These are phyloP conservation scores for Leccinellum rugosiceps DNA, from an alignment of 768 basidiomycete species.

Conservation along the genomic window DNA sequence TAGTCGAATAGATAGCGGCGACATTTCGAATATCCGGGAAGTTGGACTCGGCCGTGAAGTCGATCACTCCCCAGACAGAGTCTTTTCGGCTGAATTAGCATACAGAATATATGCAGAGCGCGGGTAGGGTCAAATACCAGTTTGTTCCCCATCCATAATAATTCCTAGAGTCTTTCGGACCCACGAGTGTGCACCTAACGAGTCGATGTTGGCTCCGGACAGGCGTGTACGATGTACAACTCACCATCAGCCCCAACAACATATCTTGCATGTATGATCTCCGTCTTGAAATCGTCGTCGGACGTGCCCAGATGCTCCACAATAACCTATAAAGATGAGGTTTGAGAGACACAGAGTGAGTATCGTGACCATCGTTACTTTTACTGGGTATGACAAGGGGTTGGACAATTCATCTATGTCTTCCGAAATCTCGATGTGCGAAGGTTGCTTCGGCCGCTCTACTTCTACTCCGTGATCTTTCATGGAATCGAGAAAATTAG, in stretches of 20 bases:
- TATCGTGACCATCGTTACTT: neutral
- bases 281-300: conserved; percentile 32
- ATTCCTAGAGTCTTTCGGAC: neutral
- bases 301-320: neutral
- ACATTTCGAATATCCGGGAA: neutral
- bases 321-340: neutral
- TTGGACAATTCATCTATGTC: neutral
- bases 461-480: neutral
- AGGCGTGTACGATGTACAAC: neutral
- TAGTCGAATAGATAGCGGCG: neutral
- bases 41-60: neutral
- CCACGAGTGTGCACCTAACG: neutral
- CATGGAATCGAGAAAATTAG: neutral
- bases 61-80: neutral
- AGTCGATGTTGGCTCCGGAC: neutral
- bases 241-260: conserved; percentile 37
- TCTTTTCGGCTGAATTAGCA: neutral
- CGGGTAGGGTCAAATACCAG: neutral
- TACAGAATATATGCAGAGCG: neutral
- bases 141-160: neutral
- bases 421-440: neutral
- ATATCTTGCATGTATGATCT: conserved; percentile 32
- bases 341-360: neutral
- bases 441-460: neutral
- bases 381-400: neutral